Evolutionary conservation across 768 basidiomycete genomes (phyloP).

Genomic region (Inosperma sp.): DNA sequence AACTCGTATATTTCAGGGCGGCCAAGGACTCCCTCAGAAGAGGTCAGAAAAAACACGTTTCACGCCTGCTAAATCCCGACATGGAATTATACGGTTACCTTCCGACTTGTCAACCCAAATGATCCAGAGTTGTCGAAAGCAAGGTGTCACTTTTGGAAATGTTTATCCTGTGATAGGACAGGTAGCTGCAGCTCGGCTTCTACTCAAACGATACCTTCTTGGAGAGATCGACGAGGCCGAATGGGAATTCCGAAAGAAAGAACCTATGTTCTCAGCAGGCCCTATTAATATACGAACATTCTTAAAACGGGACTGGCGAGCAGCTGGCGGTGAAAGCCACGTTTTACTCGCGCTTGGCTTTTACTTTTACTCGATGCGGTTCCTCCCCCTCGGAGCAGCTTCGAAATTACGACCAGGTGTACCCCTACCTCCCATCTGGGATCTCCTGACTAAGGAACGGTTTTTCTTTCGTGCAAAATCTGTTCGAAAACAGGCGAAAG

Average conservation of each 20-base stretch:
- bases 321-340: constrained; percentile 41
- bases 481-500: constrained; percentile 34
- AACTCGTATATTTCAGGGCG: constrained; percentile 39
- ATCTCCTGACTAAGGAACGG: constrained; percentile 42
- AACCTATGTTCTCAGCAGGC: constrained; percentile 46
- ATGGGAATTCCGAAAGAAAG: constrained; percentile 46
- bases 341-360: constrained; percentile 41
- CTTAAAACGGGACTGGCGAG: constrained; percentile 44
- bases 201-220: constrained; percentile 42
- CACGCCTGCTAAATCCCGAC: constrained; percentile 35
- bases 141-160: constrained; percentile 47
- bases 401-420: constrained; percentile 30
- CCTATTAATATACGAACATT: constrained; percentile 50
- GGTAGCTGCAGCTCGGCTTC: constrained; percentile 47
- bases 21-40: constrained; percentile 50
- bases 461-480: constrained; percentile 42
- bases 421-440: constrained; percentile 35
- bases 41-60: constrained; percentile 31
- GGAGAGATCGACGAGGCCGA: constrained; percentile 48
- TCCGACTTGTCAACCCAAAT: constrained; percentile 29
- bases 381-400: constrained; percentile 39
- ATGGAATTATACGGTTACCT: constrained; percentile 23
- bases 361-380: constrained; percentile 41
- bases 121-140: constrained; percentile 37
- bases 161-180: constrained; percentile 48